Conservation (phyloP, 2,329 filamentous ascomycete species). For the Claviceps arundinis region DNA sequence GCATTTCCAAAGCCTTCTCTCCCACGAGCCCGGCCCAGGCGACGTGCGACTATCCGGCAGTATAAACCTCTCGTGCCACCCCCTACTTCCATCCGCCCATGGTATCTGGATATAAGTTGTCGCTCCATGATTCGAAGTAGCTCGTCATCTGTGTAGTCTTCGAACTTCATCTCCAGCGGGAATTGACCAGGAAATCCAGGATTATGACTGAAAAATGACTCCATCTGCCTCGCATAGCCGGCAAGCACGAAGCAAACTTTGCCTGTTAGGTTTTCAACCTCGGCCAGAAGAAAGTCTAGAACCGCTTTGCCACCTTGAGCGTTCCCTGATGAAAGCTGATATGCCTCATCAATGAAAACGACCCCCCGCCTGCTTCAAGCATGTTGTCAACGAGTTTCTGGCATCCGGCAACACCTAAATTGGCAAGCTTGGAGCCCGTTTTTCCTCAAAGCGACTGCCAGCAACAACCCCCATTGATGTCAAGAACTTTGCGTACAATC, state of each 20-base stretch:
- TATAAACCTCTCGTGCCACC: slow-evolving; percentile 47
- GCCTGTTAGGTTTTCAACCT: slow-evolving; percentile 58
- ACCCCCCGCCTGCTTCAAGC: slow-evolving; percentile 46
- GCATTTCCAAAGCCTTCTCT: slow-evolving; percentile 62
- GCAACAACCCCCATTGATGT: slow-evolving; percentile 47
- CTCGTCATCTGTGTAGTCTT: slow-evolving; percentile 55
- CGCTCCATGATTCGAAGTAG: slow-evolving; percentile 46
- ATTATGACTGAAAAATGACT: slow-evolving; percentile 63
- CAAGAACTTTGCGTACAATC: slow-evolving; percentile 55
- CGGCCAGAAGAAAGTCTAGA: slow-evolving; percentile 56
- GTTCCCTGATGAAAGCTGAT: slow-evolving; percentile 52
- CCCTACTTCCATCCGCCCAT: slow-evolving; percentile 43
- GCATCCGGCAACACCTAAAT: slow-evolving; percentile 43
- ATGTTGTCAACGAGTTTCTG: slow-evolving; percentile 37
- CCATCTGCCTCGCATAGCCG: slow-evolving; percentile 64
- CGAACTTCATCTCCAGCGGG: slow-evolving; percentile 50
- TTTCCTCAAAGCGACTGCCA: slow-evolving; percentile 49
- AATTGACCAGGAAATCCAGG: slow-evolving; percentile 58
- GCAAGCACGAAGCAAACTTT: slow-evolving; percentile 61
- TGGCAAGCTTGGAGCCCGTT: slow-evolving; percentile 53
- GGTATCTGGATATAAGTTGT: slow-evolving; percentile 41
- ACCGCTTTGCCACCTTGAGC: slow-evolving; percentile 45
- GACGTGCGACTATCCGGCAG: slow-evolving; percentile 45
- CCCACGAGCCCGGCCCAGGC: slow-evolving; percentile 49
- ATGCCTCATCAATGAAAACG: slow-evolving; percentile 68